phyloP scores from a whole-genome alignment of 2,329 filamentous ascomycete genomes.

The Coniochaeta pulveracea region DNA sequence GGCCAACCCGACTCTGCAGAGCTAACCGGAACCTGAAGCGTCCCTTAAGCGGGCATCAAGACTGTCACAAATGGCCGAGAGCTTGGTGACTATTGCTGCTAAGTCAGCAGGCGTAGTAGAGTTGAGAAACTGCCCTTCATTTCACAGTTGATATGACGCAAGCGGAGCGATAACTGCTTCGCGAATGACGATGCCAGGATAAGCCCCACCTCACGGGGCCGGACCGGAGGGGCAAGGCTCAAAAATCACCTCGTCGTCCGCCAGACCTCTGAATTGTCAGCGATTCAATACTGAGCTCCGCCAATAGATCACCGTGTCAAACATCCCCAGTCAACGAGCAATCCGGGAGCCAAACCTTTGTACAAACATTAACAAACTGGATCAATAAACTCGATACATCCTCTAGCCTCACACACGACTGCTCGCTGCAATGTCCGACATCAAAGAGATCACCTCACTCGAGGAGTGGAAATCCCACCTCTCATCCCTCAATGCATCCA shows the following conservation, averaged over 20 bases:
- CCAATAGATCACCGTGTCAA: slow-evolving; percentile 1
- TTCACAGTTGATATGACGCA: too few species aligned
- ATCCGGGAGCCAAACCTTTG: not conserved
- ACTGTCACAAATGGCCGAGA: too few species aligned
- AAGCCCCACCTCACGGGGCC: slow-evolving; percentile 1
- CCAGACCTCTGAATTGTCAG: slow-evolving; percentile 4
- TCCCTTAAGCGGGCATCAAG: too few species aligned
- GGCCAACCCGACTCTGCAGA: too few species aligned
- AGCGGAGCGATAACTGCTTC: not conserved
- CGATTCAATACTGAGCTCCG: too few species aligned
- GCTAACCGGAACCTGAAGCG: too few species aligned
- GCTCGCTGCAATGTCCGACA: slow-evolving; percentile 51
- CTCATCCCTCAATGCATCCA: slow-evolving; percentile 51
- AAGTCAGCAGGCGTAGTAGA: too few species aligned
- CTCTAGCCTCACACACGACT: not conserved
- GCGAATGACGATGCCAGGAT: not conserved
- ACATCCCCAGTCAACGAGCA: not conserved
- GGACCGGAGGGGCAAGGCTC: slow-evolving; percentile 3
- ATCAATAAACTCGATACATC: not conserved
- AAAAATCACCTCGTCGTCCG: not conserved
- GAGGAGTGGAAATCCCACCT: slow-evolving; percentile 62
- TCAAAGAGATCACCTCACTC: slow-evolving; percentile 67
- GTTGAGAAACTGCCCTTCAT: too few species aligned
- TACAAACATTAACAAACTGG: not conserved
- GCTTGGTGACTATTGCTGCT: too few species aligned